A percentile compares a stretch with the other conserved stretches of the same genome.
phyloP scores from a whole-genome alignment of 768 basidiomycete genomes.

The Boletus reticuloceps region DNA sequence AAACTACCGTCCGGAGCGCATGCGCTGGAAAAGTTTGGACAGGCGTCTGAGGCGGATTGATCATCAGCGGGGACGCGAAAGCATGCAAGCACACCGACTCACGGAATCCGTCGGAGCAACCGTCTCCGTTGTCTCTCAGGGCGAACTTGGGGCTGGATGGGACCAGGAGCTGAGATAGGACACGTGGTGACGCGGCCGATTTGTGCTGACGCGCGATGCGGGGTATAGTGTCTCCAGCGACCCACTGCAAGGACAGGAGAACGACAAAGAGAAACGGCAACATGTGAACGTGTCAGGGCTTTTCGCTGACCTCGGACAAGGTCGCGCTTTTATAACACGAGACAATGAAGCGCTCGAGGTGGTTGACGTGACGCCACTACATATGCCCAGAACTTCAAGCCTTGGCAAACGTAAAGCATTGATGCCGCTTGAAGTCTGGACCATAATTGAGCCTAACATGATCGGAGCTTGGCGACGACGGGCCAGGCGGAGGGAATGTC shows the following conservation, averaged over 20 bases:
- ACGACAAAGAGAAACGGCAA: constrained; percentile 6
- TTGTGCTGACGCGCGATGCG: background rate
- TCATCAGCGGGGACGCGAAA: background rate
- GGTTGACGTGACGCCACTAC: too few species aligned
- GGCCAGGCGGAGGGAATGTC: too few species aligned
- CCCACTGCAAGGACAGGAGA: constrained; percentile 8
- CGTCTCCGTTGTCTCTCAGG: constrained; percentile 1
- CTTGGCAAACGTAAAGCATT: too few species aligned
- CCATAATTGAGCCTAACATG: too few species aligned
- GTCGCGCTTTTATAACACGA: background rate
- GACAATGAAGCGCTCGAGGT: too few species aligned
- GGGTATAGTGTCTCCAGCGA: background rate
- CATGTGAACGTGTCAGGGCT: constrained; percentile 3
- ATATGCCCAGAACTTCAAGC: too few species aligned
- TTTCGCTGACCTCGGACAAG: background rate
- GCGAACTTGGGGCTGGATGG: constrained; percentile 4
- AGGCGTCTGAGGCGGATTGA: constrained; percentile 9
- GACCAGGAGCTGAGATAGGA: constrained; percentile 13
- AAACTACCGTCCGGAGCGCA: constrained; percentile 18
- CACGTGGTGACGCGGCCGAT: background rate
- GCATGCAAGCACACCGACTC: background rate
- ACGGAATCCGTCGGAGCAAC: constrained; percentile 16
- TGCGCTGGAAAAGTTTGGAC: constrained; percentile 14
- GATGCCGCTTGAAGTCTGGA: too few species aligned
- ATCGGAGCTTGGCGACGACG: too few species aligned